Conservation (phyloP, 78 protist species). For the Dictyostelium citrinum region DNA sequence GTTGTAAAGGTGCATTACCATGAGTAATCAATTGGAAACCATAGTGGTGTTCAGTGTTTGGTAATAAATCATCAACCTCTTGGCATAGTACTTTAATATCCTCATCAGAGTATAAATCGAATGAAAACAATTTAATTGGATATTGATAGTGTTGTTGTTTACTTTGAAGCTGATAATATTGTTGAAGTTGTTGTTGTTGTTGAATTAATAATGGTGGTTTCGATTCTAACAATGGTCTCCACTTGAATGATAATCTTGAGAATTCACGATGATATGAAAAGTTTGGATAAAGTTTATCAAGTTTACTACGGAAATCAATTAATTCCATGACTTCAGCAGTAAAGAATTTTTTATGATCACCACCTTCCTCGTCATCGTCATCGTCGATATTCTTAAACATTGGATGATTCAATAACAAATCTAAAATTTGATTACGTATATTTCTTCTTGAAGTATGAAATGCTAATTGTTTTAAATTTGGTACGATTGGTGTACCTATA, state of each 20-base stretch:
- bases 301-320: constrained; percentile 5
- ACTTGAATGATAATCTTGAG: constrained; percentile 52
- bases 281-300: constrained; percentile 51
- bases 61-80: constrained; percentile 55
- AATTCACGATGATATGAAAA: constrained; percentile 43
- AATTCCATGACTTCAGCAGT: neutral
- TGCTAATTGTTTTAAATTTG: constrained; percentile 39
- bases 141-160: constrained; percentile 13
- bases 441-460: constrained; percentile 37
- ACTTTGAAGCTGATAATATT: neutral
- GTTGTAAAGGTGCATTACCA: constrained; percentile 6
- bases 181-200: constrained; percentile 52
- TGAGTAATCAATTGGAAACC: constrained; percentile 61
- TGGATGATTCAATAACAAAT: constrained; percentile 27
- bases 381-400: neutral
- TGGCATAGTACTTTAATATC: constrained; percentile 44
- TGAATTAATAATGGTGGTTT: constrained; percentile 40
- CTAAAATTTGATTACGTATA: constrained; percentile 22
- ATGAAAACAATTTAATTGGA: neutral
- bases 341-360: neutral
- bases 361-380: neutral
- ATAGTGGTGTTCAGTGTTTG: constrained; percentile 52
- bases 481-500: constrained; percentile 9
- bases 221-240: constrained; percentile 39
- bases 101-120: constrained; percentile 12